Evolutionary conservation across 1,284 basidiomycete species (phyloP), one percentile per base, ranked within the genome.

Genomic region (Cryptococcus amylolentus): DNA sequence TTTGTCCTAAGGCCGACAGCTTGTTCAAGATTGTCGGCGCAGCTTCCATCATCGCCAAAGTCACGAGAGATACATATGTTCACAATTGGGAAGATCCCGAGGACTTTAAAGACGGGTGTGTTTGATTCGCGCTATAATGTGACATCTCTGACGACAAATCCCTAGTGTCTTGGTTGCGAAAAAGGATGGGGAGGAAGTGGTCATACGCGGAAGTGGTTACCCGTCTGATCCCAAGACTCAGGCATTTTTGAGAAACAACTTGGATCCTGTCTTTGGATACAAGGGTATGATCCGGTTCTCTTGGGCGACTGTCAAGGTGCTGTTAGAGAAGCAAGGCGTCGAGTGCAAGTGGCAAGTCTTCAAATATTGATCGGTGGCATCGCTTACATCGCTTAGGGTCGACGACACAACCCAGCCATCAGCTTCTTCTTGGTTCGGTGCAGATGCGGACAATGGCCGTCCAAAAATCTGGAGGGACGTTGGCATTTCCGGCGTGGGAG

Each of bases 1-100:
- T 98, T 13, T 85, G 88, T 18, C 86, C 86, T 28, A 98, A 98
- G 78, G 95, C 95, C 14, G 95, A 98, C 74, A 88, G 88, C 18
- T 86, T 92, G 64, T 98, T 87, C 82, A 96, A 94, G 67, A 93
- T 98, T 61, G 96, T 98, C 55, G 89, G 92, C 20, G 95, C 95
- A 6, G 96, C 95, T 2, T 93, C 89, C 73, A 91, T 98, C 35
- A 90, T 93, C 5, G 95, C 95, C 5, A 98, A 98, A 77, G 93
- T 79, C 38, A 98, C 95, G 0, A 81, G 95, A 61, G 95, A 98
- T 70, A 84, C 87, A 5, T 93, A 91, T 77, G 81, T 98, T 20
- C 88, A 95, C 53, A 81, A 82, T 10, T 98, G 95, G 95, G 64
- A 68, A 9, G 81, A 81, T 65, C 70, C 77, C 0, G 81, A 82